These are phyloP conservation scores for Helicocarpus griseus DNA, from an alignment of 2,329 filamentous ascomycete genomes.

Conservation along the genomic window DNA sequence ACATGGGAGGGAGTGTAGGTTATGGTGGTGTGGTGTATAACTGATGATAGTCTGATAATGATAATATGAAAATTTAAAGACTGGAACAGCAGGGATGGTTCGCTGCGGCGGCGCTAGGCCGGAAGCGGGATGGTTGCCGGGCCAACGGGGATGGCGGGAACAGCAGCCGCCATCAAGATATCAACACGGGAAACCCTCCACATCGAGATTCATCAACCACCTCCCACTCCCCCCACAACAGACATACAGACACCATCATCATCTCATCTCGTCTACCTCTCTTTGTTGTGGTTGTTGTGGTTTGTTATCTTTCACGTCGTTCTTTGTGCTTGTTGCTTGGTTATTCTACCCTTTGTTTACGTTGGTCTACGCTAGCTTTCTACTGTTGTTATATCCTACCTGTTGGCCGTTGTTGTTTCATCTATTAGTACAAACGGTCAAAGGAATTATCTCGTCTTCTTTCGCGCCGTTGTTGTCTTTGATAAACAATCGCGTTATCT, in stretches of 20 bases:
- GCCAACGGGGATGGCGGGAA: conserved; percentile 7
- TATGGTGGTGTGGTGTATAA: not conserved
- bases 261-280: conserved; percentile 8
- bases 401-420: conserved; percentile 3
- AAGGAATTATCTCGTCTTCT: not conserved
- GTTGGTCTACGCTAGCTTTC: conserved; percentile 11
- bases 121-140: conserved; percentile 4
- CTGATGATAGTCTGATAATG: not conserved
- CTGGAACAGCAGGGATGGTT: not conserved
- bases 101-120: not conserved
- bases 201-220: not conserved
- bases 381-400: conserved; percentile 12
- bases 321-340: conserved; percentile 9
- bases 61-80: conserved; percentile 4
- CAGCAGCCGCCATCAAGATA: too few relatives aligned
- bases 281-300: conserved; percentile 12
- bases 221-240: conserved; percentile 7
- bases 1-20: conserved; percentile 4
- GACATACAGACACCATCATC: not conserved
- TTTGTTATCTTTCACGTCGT: conserved; percentile 7
- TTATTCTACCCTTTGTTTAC: too few relatives aligned
- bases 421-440: not conserved
- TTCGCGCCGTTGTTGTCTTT: not conserved
- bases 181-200: conserved; percentile 7
- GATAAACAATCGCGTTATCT: not conserved